Percentiles rank a stretch among this genome's conserved stretches.
These are phyloP conservation scores for Metarhizium robertsii DNA, from an alignment of 2,329 filamentous ascomycete genomes.

Conservation along the genomic window DNA sequence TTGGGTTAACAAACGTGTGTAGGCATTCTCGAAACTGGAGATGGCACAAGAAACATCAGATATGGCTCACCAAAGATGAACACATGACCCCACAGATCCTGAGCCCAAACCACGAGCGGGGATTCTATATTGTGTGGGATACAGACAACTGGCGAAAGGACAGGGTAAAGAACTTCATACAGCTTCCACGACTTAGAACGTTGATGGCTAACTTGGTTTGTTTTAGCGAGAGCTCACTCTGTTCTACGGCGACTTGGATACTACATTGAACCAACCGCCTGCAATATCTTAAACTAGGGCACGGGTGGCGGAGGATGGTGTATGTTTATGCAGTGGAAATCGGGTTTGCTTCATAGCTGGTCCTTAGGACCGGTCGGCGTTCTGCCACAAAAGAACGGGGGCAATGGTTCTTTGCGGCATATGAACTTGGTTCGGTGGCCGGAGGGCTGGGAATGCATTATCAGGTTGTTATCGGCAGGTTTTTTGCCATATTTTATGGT, in stretches of 20 bases:
- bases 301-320: neutral
- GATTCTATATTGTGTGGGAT: slow-evolving; percentile 60
- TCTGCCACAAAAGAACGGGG: slow-evolving; percentile 20
- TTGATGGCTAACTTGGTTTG: slow-evolving; percentile 3
- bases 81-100: slow-evolving; percentile 53
- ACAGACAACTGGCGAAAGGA: slow-evolving; percentile 53
- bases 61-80: slow-evolving; percentile 61
- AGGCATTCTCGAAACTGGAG: slow-evolving; percentile 58
- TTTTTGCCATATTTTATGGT: slow-evolving; percentile 7
- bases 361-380: slow-evolving; percentile 18
- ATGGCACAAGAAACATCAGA: slow-evolving; percentile 57
- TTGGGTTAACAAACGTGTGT: neutral
- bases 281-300: slow-evolving; percentile 15
- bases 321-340: slow-evolving; percentile 5
- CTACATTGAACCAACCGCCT: slow-evolving; percentile 26
- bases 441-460: slow-evolving; percentile 20
- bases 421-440: slow-evolving; percentile 20
- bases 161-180: slow-evolving; percentile 48
- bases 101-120: slow-evolving; percentile 50
- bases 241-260: slow-evolving; percentile 53
- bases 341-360: slow-evolving; percentile 11
- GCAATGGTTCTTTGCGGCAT: slow-evolving; percentile 18
- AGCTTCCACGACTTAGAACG: slow-evolving; percentile 13
- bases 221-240: slow-evolving; percentile 49
- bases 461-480: slow-evolving; percentile 14